Base-by-base conservation (phyloP, 2,329 filamentous ascomycete species). In the Emmonsia crescens region DNA sequence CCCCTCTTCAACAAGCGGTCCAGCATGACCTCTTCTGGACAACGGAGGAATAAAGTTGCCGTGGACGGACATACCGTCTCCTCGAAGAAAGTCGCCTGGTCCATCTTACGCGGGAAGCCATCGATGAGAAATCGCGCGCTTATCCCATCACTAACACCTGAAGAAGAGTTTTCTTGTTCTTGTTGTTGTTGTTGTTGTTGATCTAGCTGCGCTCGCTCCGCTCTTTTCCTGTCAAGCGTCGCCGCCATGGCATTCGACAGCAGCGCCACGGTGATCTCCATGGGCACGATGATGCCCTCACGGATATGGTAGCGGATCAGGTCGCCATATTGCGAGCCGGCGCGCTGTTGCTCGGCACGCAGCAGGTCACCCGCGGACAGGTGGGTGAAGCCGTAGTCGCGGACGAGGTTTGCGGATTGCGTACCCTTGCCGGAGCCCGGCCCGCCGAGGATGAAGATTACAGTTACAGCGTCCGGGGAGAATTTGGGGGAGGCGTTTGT, bases 341-440 rank as follows among this genome's bases (percentile, higher is more conserved):
- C 83, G 4, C 93, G 89, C 71, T 93, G 83, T 78, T 97, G 94
- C 79, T 99, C 94, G 65, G 91, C 92, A 64, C 94, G 89, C 65
- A 99, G 83, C 54, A 99, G 83, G 75, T 99, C 94, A 62, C 94
- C 94, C 0, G 94, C 94, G 3, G 89, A 94, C 42, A 99, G 85
- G 77, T 99, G 94, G 64, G 85, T 88, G 85, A 97, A 97, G 74
- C 87, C 86, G 75, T 96, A 95, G 75, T 94, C 85, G 54, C 84
- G 79, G 58, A 96, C 93, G 40, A 99, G 86, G 66, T 89, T 89
- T 67, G 85, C 84, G 80, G 93, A 97, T 77, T 99, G 93, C 2
- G 94, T 99, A 70, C 94, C 94, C 76, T 99, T 99, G 70, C 94
- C 94, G 65, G 92, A 90, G 66, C 94, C 94, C 16, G 94, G 94